Base-by-base conservation (phyloP, 768 basidiomycete genomes). In the Trametes cingulata region DNA sequence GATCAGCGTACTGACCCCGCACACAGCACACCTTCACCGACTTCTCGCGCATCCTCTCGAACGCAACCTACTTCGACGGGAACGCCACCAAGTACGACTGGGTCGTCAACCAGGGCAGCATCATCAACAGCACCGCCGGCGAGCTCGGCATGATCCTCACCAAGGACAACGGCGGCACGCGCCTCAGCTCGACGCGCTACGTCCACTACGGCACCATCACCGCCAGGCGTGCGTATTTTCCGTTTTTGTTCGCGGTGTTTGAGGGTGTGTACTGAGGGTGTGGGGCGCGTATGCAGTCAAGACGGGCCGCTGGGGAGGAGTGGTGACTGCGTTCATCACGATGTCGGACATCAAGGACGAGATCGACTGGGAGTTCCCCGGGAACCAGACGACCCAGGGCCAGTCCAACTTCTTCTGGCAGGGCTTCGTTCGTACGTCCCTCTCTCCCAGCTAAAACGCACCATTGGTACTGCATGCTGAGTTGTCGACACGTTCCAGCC, bases 301-400 rank as follows among this genome's bases (percentile, higher is more conserved):
- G 75, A 88, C 90, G 0, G 85, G 88, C 41, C 82, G 84, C 57
- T 92, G 90, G 90, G 79, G 71, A 17, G 92, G 92, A 35, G 86
- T 95, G 7, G 88, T 95, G 53, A 87, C 88, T 0, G 92, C 93
- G 9, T 90, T 89, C 74, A 90, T 92, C 67, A 88, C 87, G 6
- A 93, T 93, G 92, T 76, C 74, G 17, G 83, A 87, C 64, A 80
- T 92, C 66, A 91, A 90, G 70, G 89, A 91, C 68, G 91, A 93
- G 70, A 90, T 93, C 52, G 91, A 93, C 64, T 92, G 91, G 90
- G 90, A 92, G 70, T 93, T 86, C 67, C 87, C 90, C 55, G 89
- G 90, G 6, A 76, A 76, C 46, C 67, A 73, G 19, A 86, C 84
- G 2, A 82, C 82, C 1, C 68, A 85, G 55, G 92, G 79, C 9